These are phyloP conservation scores for Diddensiella transvaalensis DNA, from an alignment of 805 yeast species.

Conservation along the genomic window DNA sequence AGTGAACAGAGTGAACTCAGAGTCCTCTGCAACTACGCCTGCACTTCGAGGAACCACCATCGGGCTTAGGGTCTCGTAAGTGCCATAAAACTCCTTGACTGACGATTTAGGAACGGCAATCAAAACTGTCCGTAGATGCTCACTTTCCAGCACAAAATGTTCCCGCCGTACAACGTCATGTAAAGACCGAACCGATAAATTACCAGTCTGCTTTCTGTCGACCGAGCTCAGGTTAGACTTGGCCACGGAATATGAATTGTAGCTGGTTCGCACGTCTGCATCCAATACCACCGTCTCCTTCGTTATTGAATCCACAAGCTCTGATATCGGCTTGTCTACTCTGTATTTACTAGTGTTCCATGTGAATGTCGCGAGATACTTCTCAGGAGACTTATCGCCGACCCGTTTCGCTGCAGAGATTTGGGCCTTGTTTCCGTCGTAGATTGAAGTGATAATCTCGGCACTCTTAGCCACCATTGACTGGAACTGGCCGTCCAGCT, in stretches of 20 bases:
- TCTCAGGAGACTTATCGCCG: slow-evolving; percentile 49
- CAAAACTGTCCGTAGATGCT: slow-evolving; percentile 78
- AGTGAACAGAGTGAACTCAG: slow-evolving; percentile 67
- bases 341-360: slow-evolving; percentile 91
- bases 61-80: slow-evolving; percentile 71
- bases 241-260: slow-evolving; percentile 72
- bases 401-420: slow-evolving; percentile 49
- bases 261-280: slow-evolving; percentile 75
- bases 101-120: slow-evolving; percentile 79
- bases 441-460: slow-evolving; percentile 60
- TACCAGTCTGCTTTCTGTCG: slow-evolving; percentile 91
- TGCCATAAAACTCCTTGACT: slow-evolving; percentile 55
- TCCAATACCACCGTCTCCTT: slow-evolving; percentile 81
- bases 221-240: slow-evolving; percentile 81
- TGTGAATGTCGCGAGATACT: slow-evolving; percentile 67
- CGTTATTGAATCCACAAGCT: slow-evolving; percentile 64
- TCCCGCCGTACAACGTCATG: slow-evolving; percentile 83
- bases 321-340: slow-evolving; percentile 75
- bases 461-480: slow-evolving; percentile 67
- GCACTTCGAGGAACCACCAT: slow-evolving; percentile 95
- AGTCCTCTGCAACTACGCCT: slow-evolving; percentile 60
- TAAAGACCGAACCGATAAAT: slow-evolving; percentile 81
- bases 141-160: slow-evolving; percentile 81
- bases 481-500: slow-evolving; percentile 75
- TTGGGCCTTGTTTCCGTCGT: slow-evolving; percentile 40